A percentile compares a stretch with the other conserved stretches of the same genome.
Evolutionary conservation across 148 eudicot species (phyloP).

Genomic region (Rhododendron mucronatum): DNA sequence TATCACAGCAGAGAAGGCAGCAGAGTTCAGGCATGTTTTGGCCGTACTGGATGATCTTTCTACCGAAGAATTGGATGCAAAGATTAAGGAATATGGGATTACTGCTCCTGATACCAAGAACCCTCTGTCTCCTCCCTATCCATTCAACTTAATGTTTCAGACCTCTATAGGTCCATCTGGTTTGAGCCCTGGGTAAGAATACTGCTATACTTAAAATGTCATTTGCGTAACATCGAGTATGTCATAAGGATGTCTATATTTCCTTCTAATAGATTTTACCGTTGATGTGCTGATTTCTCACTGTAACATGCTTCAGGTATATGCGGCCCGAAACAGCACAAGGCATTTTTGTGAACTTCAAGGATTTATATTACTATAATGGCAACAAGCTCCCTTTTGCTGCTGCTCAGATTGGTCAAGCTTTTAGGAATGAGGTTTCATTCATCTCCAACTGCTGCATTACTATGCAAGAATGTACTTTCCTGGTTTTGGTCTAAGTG

Average conservation of each 20-base stretch:
- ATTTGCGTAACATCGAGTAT: background rate
- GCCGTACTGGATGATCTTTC: conserved; percentile 80
- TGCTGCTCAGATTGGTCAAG: conserved; percentile 97
- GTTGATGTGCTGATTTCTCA: background rate
- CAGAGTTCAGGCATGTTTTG: conserved; percentile 70
- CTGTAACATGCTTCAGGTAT: conserved; percentile 38
- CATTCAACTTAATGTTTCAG: conserved; percentile 93
- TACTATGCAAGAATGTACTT: background rate
- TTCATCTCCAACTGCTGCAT: conserved; percentile 4
- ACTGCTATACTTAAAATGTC: background rate
- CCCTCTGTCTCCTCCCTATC: conserved; percentile 85
- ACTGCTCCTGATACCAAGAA: conserved; percentile 90
- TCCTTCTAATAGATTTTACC: background rate
- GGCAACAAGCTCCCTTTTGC: conserved; percentile 96
- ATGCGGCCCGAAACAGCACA: conserved; percentile 98
- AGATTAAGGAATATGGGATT: conserved; percentile 80
- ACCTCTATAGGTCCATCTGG: conserved; percentile 95
- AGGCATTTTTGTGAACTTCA: conserved; percentile 95
- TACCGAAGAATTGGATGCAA: conserved; percentile 79
- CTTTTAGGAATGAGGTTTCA: conserved; percentile 85
- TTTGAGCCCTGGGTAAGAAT: conserved; percentile 61
- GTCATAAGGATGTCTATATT: background rate
- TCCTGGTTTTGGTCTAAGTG: background rate
- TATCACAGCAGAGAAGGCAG: conserved; percentile 53
- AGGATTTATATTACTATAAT: conserved; percentile 89